Percentiles rank a stretch among this genome's conserved stretches.
Conservation (phyloP, 768 basidiomycete species). For the Pluteus cervinus region DNA sequence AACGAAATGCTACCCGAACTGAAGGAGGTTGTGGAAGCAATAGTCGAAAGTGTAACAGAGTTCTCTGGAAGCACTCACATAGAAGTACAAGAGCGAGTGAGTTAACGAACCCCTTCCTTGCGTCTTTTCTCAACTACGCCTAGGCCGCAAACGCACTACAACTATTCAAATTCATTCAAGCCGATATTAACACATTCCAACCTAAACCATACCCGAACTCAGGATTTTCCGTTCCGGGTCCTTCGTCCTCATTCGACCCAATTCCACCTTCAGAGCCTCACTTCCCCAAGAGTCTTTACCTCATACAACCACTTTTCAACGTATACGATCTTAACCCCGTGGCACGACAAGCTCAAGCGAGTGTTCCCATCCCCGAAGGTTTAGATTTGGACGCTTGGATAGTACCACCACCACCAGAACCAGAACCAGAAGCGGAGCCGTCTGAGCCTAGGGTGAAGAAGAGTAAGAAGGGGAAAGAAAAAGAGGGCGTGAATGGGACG, state of each 20-base stretch:
- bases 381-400: conserved; percentile 86
- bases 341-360: conserved; percentile 71
- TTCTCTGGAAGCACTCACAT: conserved; percentile 64
- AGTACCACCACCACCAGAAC: conserved; percentile 53
- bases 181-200: conserved; percentile 57
- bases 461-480: conserved; percentile 39
- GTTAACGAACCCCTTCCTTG: conserved; percentile 1
- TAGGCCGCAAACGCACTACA: conserved; percentile 81
- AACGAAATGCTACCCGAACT: conserved; percentile 63
- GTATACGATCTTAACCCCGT: conserved; percentile 84
- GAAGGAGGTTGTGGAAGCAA: conserved; percentile 54
- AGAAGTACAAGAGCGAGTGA: conserved; percentile 90
- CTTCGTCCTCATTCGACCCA: conserved; percentile 32
- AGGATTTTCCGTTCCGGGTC: conserved; percentile 29
- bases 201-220: conserved; percentile 28
- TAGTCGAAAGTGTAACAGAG: conserved; percentile 50
- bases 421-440: conserved; percentile 28
- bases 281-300: conserved; percentile 86
- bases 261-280: conserved; percentile 32
- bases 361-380: conserved; percentile 76
- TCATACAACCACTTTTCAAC: conserved; percentile 76
- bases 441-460: conserved; percentile 47
- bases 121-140: neutral
- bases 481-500: conserved; percentile 20
- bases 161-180: conserved; percentile 68